phyloP scores from a whole-genome alignment of 2,329 filamentous ascomycete species.

The Diplodia corticola region DNA sequence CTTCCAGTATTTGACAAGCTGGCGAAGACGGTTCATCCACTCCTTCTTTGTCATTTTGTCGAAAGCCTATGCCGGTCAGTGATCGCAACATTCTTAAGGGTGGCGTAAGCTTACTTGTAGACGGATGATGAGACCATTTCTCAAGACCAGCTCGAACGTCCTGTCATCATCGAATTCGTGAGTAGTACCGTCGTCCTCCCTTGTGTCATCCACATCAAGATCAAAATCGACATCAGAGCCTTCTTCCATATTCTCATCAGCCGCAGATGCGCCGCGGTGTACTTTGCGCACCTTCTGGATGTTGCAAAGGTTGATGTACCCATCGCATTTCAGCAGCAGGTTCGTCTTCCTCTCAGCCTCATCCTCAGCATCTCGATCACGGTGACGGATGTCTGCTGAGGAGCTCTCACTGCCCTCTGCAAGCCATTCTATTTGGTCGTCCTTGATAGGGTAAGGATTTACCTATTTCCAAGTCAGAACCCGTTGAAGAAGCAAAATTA shows the following conservation, averaged over 20 bases:
- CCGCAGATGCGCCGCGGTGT: constrained; percentile 51
- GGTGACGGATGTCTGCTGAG: constrained; percentile 47
- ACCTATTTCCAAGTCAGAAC: constrained; percentile 35
- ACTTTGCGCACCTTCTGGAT: constrained; percentile 60
- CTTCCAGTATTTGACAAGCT: constrained; percentile 64
- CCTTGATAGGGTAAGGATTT: constrained; percentile 59
- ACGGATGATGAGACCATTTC: constrained; percentile 62
- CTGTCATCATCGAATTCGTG: constrained; percentile 57
- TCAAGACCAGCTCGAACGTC: constrained; percentile 62
- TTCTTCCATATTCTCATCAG: constrained; percentile 53
- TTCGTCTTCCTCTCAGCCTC: constrained; percentile 60
- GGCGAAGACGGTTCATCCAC: constrained; percentile 61
- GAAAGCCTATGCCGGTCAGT: constrained; percentile 44
- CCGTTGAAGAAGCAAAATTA: not conserved
- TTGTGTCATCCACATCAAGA: constrained; percentile 48
- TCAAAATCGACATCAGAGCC: constrained; percentile 60
- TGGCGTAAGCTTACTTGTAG: constrained; percentile 49
- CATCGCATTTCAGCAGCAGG: constrained; percentile 61
- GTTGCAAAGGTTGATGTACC: constrained; percentile 63
- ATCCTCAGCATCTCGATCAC: constrained; percentile 60
- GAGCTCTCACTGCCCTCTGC: constrained; percentile 43
- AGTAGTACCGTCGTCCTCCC: constrained; percentile 55
- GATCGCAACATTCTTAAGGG: not conserved
- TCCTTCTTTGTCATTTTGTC: constrained; percentile 58
- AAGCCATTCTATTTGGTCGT: constrained; percentile 59